Percentiles rank a stretch among this genome's conserved stretches.
Evolutionary conservation across 2,329 filamentous ascomycete genomes (phyloP).

Genomic region (Sordariomycetes sp.): DNA sequence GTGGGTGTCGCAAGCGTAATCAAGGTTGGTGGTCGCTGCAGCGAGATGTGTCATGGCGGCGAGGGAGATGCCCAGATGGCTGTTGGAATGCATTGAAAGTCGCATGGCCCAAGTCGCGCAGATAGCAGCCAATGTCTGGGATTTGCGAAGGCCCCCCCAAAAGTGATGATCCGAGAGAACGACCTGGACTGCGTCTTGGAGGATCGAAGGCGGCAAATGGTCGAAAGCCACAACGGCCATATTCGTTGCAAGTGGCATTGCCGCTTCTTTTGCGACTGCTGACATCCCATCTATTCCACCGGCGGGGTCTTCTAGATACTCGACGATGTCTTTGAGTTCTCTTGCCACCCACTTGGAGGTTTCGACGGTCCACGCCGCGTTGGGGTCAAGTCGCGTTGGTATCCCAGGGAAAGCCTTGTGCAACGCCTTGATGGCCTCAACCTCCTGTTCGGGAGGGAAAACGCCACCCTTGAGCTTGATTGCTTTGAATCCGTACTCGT

Average conservation of each 20-base stretch:
- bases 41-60: constrained; percentile 33
- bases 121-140: constrained; percentile 26
- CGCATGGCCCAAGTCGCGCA: constrained; percentile 28
- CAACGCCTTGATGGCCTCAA: constrained; percentile 26
- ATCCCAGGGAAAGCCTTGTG: constrained; percentile 23
- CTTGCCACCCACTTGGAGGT: constrained; percentile 28
- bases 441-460: constrained; percentile 26
- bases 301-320: constrained; percentile 30
- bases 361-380: constrained; percentile 27
- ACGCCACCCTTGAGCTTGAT: constrained; percentile 34
- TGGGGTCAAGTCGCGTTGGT: constrained; percentile 26
- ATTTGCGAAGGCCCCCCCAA: constrained; percentile 31
- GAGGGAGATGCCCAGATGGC: constrained; percentile 30
- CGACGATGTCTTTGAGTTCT: constrained; percentile 24
- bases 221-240: constrained; percentile 31
- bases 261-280: constrained; percentile 26
- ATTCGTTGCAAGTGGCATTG: constrained; percentile 31
- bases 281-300: constrained; percentile 31
- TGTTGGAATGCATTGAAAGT: constrained; percentile 33
- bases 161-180: constrained; percentile 32
- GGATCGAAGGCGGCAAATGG: constrained; percentile 26
- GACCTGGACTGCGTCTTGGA: constrained; percentile 28
- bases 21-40: constrained; percentile 27
- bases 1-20: constrained; percentile 33
- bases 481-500: constrained; percentile 31